Percentiles rank a stretch among this genome's conserved stretches.
These are phyloP conservation scores for Coniochaeta sp. DNA, from an alignment of 2,329 filamentous ascomycete genomes.

Conservation along the genomic window DNA sequence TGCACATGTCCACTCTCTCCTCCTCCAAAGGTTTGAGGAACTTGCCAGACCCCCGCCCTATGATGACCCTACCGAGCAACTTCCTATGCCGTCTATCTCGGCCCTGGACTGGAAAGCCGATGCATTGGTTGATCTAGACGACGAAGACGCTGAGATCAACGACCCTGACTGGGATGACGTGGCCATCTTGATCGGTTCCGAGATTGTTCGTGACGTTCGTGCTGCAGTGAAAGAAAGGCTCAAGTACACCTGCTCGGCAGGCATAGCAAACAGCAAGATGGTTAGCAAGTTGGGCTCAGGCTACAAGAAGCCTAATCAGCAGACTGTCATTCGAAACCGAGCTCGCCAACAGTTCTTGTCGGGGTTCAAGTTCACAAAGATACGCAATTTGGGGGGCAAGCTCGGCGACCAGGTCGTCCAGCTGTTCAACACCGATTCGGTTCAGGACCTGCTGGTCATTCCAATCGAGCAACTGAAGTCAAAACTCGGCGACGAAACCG, in stretches of 20 bases:
- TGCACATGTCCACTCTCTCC: slow-evolving; percentile 66
- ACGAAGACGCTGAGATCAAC: slow-evolving; percentile 62
- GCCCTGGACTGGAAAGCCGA: slow-evolving; percentile 79
- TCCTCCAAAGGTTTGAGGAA: slow-evolving; percentile 72
- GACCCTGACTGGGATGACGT: slow-evolving; percentile 97
- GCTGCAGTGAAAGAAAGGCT: slow-evolving; percentile 59
- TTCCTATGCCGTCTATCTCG: slow-evolving; percentile 62
- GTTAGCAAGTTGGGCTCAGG: slow-evolving; percentile 88
- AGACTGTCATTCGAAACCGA: slow-evolving; percentile 86
- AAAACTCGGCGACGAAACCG: slow-evolving; percentile 76
- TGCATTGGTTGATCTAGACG: slow-evolving; percentile 71
- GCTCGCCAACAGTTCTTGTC: slow-evolving; percentile 73
- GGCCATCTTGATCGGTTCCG: slow-evolving; percentile 75
- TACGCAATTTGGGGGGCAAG: slow-evolving; percentile 91
- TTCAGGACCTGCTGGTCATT: slow-evolving; percentile 67
- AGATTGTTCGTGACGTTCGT: slow-evolving; percentile 76
- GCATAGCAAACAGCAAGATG: slow-evolving; percentile 88
- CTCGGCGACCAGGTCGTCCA: slow-evolving; percentile 78
- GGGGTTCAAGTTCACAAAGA: slow-evolving; percentile 88
- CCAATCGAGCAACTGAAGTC: slow-evolving; percentile 69
- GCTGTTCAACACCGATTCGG: slow-evolving; percentile 72
- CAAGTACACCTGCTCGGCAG: slow-evolving; percentile 86
- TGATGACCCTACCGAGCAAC: slow-evolving; percentile 60
- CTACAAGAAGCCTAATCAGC: slow-evolving; percentile 87
- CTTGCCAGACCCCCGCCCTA: slow-evolving; percentile 60